Conservation (phyloP, 2,329 filamentous ascomycete species). For the Dactylellina drechsleri region DNA sequence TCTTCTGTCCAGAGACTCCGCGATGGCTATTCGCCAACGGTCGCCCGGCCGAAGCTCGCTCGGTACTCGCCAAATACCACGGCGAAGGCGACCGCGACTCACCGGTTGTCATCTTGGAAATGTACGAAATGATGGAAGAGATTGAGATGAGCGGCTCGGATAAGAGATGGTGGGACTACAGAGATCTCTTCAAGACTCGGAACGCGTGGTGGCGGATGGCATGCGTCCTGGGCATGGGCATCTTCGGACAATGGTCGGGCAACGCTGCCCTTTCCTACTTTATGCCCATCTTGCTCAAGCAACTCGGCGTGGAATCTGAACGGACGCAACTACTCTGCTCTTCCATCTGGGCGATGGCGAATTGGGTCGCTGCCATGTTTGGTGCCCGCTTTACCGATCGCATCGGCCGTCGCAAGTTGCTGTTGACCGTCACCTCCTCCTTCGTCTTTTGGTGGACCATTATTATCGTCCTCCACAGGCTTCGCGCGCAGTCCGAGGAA, state of each 20-base stretch:
- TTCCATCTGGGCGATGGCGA: conserved; percentile 60
- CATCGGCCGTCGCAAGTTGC: conserved; percentile 64
- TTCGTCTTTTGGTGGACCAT: conserved; percentile 63
- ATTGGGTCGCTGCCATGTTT: conserved; percentile 60
- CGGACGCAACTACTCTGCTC: conserved; percentile 60
- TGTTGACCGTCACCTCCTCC: conserved; percentile 63
- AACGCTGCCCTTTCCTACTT: conserved; percentile 59
- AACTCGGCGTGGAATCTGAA: conserved; percentile 60
- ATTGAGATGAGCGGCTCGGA: conserved; percentile 66
- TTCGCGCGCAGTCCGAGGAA: conserved; percentile 60
- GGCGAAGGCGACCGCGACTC: conserved; percentile 63
- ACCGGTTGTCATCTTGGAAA: conserved; percentile 65
- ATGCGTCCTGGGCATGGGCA: conserved; percentile 64
- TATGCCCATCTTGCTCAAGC: conserved; percentile 63
- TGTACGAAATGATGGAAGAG: conserved; percentile 66
- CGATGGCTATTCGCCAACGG: conserved; percentile 68
- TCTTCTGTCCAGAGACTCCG: conserved; percentile 59
- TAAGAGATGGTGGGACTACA: conserved; percentile 69
- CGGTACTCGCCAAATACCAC: conserved; percentile 70
- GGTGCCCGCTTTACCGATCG: conserved; percentile 61
- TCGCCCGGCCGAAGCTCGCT: conserved; percentile 69
- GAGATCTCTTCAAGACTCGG: conserved; percentile 65
- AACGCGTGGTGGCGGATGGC: conserved; percentile 65
- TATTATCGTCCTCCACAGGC: conserved; percentile 61
- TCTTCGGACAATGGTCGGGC: conserved; percentile 61